Base-by-base conservation (phyloP, 768 basidiomycete genomes). In the Leccinum subgranulosum region DNA sequence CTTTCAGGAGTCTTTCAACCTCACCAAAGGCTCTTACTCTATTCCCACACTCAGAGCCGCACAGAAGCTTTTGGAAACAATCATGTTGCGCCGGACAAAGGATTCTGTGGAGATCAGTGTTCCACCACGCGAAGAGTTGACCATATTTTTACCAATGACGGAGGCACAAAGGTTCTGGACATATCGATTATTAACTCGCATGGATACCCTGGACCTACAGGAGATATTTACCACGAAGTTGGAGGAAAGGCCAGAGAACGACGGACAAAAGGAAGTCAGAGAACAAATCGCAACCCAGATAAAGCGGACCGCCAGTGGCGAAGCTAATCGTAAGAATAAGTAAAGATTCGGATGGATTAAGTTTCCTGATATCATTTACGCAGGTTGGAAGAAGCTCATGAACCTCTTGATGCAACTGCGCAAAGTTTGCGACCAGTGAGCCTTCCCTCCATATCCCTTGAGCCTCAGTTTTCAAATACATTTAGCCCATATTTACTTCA, bases 361-460 rank as follows among this genome's bases (percentile, higher is more conserved):
- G 9, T 9, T 58, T 17, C 12, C 45, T 65, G 19, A 53, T 23
- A 2, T 31, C 17, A 8, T 36, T n/a, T 25, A 2, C 45, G n/a
- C 57, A 84, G 82, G 76, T 53, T 85, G 81, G 78, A 77, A 72
- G 55, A 78, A 78, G 58, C 73, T 85, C 46, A 84, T 84, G 80
- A 87, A 86, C 68, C 74, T 89, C n/a, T 67, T 90, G 48, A 80
- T 89, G 76, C 87, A 89, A 69, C 74, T 90, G 11, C 78, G 87
- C 47, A 81, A 82, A 75, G 80, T 87, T 49, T 89, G 87, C 69
- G 85, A 87, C 64, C 87, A 89, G 81, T 84, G 60, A 31, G 82
- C 66, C 3, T 11, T 54, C 10, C 23, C 33, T 53, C 19, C 4
- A 41, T 19, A 27, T 25, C 15, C 9, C 10, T 28, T 34, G 19